A percentile compares a stretch with the other conserved stretches of the same genome.
phyloP scores from a whole-genome alignment of 805 yeast genomes.

The Peterozyma toletana region DNA sequence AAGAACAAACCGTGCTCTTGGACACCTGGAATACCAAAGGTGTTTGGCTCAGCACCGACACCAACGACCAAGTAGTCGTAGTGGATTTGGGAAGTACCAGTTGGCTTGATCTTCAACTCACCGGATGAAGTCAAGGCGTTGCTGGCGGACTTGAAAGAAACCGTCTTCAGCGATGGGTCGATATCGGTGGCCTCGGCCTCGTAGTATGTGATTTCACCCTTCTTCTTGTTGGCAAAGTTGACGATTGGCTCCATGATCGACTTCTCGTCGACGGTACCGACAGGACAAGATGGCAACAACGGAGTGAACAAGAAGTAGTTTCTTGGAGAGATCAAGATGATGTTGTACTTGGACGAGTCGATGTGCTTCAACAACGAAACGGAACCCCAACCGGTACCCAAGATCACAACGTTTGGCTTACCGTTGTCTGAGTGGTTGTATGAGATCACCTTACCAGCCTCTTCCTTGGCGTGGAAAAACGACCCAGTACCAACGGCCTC shows the following conservation, averaged over 20 bases:
- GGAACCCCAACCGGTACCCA: slow-evolving; percentile 56
- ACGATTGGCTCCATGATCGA: slow-evolving; percentile 49
- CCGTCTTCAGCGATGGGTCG: slow-evolving; percentile 34
- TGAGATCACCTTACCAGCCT: slow-evolving; percentile 2
- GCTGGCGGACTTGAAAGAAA: slow-evolving; percentile 39
- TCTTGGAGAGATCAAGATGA: slow-evolving; percentile 47
- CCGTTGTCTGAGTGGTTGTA: slow-evolving; percentile 9
- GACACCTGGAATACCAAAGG: slow-evolving; percentile 52
- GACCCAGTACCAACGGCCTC: slow-evolving; percentile 5
- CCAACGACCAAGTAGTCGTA: slow-evolving; percentile 50
- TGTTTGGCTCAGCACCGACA: slow-evolving; percentile 51
- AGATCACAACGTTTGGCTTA: slow-evolving; percentile 24
- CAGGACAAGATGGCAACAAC: slow-evolving; percentile 46
- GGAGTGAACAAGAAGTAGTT: slow-evolving; percentile 52
- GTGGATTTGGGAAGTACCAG: slow-evolving; percentile 34
- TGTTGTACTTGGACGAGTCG: slow-evolving; percentile 47
- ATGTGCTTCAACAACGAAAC: slow-evolving; percentile 43
- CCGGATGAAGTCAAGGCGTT: slow-evolving; percentile 41
- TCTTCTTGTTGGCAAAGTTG: slow-evolving; percentile 39
- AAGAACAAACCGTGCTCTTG: slow-evolving; percentile 46
- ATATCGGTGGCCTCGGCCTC: slow-evolving; percentile 51
- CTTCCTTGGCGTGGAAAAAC: slow-evolving; percentile 3
- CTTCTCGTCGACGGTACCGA: slow-evolving; percentile 46
- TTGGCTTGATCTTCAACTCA: slow-evolving; percentile 38
- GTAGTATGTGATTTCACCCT: slow-evolving; percentile 44